Evolutionary conservation across 768 basidiomycete species (phyloP).

Genomic region (Hortiboletus campestris): DNA sequence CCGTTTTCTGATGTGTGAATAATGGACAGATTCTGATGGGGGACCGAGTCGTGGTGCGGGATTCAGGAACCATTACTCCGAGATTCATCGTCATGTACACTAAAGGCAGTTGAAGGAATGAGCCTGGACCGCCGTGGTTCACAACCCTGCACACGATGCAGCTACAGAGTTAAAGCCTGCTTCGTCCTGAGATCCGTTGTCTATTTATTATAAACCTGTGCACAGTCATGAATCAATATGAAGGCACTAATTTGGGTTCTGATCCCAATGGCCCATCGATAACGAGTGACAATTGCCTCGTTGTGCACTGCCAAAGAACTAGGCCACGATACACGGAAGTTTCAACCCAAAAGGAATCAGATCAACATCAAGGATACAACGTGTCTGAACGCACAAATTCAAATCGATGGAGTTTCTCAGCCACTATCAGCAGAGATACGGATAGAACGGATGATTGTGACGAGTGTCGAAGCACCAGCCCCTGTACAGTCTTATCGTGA

Average conservation of each 20-base stretch:
- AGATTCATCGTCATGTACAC: constrained; percentile 60
- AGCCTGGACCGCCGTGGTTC: constrained; percentile 15
- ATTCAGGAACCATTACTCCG: constrained; percentile 55
- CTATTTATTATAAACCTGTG: constrained; percentile 25
- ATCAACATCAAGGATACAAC: constrained; percentile 29
- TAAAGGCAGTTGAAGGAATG: constrained; percentile 31
- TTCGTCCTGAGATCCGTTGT: constrained; percentile 18
- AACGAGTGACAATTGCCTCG: constrained; percentile 21
- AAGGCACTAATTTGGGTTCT: constrained; percentile 21
- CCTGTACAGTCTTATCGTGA: constrained; percentile 19
- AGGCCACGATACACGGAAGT: constrained; percentile 19
- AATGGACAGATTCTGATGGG: constrained; percentile 42
- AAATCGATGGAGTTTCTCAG: constrained; percentile 28
- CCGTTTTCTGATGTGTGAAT: constrained; percentile 29
- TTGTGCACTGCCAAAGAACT: constrained; percentile 23
- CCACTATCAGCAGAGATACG: constrained; percentile 20
- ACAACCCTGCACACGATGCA: constrained; percentile 17
- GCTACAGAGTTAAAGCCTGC: constrained; percentile 23
- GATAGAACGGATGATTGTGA: constrained; percentile 10
- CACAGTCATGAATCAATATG: constrained; percentile 15
- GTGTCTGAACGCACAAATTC: constrained; percentile 24
- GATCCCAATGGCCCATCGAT: constrained; percentile 13
- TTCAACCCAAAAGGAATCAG: constrained; percentile 7
- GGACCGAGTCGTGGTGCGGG: constrained; percentile 52
- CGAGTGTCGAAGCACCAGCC: background rate